phyloP scores from a whole-genome alignment of 306 rosid species.

The Lablab purpureus region DNA sequence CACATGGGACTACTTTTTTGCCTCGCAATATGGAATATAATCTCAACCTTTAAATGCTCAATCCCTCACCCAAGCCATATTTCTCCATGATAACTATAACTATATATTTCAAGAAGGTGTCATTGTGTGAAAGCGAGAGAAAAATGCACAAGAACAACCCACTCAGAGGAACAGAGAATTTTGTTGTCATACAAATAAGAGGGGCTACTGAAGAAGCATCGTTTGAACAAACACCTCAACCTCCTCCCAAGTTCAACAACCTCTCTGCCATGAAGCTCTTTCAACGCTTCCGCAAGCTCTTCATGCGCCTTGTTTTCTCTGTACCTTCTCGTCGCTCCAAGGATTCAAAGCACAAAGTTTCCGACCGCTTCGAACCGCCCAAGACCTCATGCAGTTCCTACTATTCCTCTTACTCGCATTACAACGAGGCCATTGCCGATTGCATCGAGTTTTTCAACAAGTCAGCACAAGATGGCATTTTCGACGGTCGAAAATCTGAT shows the following conservation, averaged over 20 bases:
- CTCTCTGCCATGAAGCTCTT: constrained; percentile 75
- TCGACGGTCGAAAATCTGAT: constrained; percentile 54
- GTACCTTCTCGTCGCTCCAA: constrained; percentile 51
- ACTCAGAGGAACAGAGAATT: constrained; percentile 40
- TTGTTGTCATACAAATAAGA: constrained; percentile 46
- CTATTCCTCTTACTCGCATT: constrained; percentile 78
- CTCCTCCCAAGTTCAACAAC: constrained; percentile 41
- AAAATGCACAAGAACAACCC: constrained; percentile 42
- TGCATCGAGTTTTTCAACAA: constrained; percentile 88
- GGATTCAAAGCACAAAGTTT: constrained; percentile 45
- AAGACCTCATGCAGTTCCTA: constrained; percentile 81
- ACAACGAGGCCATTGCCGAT: constrained; percentile 79
- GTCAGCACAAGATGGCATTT: constrained; percentile 61
- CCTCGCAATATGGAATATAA: constrained; percentile 48
- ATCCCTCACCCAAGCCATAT: constrained; percentile 37
- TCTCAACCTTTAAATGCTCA: constrained; percentile 42
- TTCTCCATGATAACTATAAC: constrained; percentile 25
- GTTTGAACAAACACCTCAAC: neutral
- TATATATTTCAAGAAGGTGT: constrained; percentile 22
- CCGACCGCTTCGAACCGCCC: constrained; percentile 71
- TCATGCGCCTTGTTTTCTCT: constrained; percentile 56
- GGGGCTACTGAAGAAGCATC: neutral
- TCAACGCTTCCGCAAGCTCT: constrained; percentile 66
- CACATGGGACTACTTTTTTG: constrained; percentile 57
- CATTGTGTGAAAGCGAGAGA: constrained; percentile 22